phyloP scores from a whole-genome alignment of 2,329 filamentous ascomycete species.

The Paecilomyces dactylethromorphus region DNA sequence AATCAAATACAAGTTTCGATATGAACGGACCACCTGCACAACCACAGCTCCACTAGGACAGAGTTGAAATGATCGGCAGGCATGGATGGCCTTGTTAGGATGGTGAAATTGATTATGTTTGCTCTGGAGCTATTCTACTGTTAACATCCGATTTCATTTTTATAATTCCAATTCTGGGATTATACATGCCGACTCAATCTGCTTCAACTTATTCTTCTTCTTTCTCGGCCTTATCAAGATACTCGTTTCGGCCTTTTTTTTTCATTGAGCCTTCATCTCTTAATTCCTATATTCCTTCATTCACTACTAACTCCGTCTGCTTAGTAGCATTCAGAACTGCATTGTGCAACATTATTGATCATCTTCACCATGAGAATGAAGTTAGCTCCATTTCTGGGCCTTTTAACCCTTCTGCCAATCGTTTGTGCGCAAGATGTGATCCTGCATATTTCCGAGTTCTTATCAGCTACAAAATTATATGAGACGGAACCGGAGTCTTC shows the following conservation, averaged over 20 bases:
- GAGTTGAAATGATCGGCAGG: neutral
- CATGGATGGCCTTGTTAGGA: neutral
- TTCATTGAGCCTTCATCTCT: neutral
- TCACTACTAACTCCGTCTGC: neutral
- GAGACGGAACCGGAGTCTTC: neutral
- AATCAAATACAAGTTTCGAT: neutral
- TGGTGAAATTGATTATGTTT: neutral
- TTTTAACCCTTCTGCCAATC: neutral
- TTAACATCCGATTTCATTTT: neutral
- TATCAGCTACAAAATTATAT: neutral
- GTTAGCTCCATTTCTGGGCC: neutral
- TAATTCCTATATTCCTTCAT: neutral
- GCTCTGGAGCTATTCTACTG: neutral
- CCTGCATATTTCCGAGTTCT: neutral
- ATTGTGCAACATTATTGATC: neutral
- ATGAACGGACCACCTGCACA: neutral
- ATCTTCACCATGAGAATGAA: neutral
- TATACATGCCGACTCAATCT: neutral
- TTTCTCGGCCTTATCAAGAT: neutral
- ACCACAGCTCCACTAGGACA: neutral
- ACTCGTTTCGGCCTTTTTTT: neutral
- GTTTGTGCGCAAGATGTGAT: neutral
- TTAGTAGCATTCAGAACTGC: neutral
- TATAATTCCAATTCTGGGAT: neutral
- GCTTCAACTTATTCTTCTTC: neutral